Evolutionary conservation across 148 eudicot genomes (phyloP).

Genomic region (Limonium bicolor): DNA sequence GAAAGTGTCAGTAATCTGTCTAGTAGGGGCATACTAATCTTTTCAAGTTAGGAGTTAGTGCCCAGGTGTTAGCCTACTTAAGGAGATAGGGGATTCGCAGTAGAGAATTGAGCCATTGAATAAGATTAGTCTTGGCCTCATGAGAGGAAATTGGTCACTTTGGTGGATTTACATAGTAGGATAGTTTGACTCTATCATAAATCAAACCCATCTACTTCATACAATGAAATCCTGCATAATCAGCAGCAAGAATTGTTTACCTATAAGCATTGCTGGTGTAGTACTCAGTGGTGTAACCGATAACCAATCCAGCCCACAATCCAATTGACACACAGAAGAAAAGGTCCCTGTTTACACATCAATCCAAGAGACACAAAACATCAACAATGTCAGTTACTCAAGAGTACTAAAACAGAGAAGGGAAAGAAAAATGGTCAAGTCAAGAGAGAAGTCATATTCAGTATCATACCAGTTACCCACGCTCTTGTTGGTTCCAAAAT

Average conservation of each 20-base stretch:
- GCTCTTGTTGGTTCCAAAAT: constrained; percentile 13
- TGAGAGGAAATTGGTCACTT: no score
- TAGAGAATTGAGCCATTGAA: no score
- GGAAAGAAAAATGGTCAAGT: not conserved
- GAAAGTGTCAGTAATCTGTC: no score
- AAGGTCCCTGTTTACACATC: constrained; percentile 20
- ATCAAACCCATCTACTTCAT: no score
- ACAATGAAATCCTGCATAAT: not conserved
- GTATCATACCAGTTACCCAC: constrained; percentile 16
- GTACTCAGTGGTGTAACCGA: constrained; percentile 17
- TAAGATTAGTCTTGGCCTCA: no score
- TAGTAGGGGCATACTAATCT: no score
- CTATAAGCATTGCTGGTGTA: constrained; percentile 24
- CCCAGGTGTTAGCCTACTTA: no score
- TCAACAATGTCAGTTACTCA: not conserved
- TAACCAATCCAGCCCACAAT: constrained; percentile 20
- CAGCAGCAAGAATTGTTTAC: not conserved
- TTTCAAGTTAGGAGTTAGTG: no score
- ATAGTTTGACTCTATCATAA: no score
- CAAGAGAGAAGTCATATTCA: not conserved
- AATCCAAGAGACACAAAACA: not conserved
- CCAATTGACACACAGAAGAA: constrained; percentile 20
- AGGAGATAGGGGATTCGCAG: no score
- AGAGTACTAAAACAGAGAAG: not conserved
- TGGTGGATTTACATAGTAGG: no score